Percentiles rank a stretch among this genome's conserved stretches.
phyloP scores from a whole-genome alignment of 768 basidiomycete species.

The Lactarius psammicola region DNA sequence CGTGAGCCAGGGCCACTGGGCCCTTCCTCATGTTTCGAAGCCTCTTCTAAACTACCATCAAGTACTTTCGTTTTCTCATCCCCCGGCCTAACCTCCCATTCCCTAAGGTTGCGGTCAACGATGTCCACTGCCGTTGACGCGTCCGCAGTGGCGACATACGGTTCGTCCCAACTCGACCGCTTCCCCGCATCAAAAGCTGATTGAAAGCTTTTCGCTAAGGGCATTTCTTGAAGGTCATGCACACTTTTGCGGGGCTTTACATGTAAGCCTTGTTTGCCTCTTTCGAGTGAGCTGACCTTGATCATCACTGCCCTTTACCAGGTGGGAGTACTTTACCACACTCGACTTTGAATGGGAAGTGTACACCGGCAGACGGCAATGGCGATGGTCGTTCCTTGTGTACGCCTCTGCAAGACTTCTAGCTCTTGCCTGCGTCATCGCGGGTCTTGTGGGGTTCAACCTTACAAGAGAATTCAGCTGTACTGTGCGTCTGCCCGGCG shows the following conservation, averaged over 20 bases:
- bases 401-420: constrained; percentile 16
- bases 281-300: neutral
- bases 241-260: constrained; percentile 22
- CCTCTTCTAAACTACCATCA: neutral
- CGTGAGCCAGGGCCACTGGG: neutral
- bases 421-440: constrained; percentile 14
- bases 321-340: constrained; percentile 25
- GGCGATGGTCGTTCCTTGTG: constrained; percentile 27
- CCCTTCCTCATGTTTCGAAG: neutral
- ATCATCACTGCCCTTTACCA: neutral
- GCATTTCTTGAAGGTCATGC: constrained; percentile 12
- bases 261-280: constrained; percentile 4
- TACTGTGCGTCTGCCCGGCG: neutral
- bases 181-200: neutral
- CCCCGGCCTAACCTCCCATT: neutral
- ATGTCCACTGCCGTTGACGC: neutral
- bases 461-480: constrained; percentile 16
- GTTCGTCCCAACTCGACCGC: neutral
- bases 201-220: neutral
- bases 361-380: constrained; percentile 24
- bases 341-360: constrained; percentile 25
- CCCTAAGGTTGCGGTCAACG: neutral
- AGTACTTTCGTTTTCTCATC: neutral
- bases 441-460: constrained; percentile 25
- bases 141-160: neutral